Conservation (phyloP, 129 eudicot genomes). For the Helichrysum umbraculigerum region DNA sequence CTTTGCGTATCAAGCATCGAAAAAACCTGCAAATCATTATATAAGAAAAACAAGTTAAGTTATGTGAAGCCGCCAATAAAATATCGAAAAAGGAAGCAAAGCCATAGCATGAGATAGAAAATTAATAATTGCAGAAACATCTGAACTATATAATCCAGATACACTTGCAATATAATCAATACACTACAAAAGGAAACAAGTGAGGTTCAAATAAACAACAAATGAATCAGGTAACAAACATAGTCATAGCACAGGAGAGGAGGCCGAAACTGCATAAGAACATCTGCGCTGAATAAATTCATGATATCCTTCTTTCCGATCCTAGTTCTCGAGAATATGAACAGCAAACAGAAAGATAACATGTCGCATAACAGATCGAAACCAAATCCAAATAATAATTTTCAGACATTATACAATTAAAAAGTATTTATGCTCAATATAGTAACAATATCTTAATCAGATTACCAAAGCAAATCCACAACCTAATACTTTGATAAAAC, state of each 20-base stretch:
- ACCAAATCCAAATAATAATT: not conserved
- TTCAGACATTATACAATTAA: not conserved
- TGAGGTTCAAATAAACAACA: not conserved
- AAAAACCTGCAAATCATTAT: conserved; percentile 52
- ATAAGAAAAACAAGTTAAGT: not conserved
- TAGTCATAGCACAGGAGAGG: not conserved
- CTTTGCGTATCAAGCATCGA: conserved; percentile 79
- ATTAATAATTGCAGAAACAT: not conserved
- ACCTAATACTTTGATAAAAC: not conserved
- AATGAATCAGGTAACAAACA: not conserved
- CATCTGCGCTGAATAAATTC: not conserved
- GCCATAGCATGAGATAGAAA: not conserved
- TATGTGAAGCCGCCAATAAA: not conserved
- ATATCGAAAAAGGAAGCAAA: not conserved
- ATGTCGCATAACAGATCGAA: not conserved
- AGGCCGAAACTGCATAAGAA: not conserved
- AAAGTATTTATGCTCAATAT: not conserved
- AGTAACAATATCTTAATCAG: not conserved
- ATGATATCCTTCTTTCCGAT: conserved; percentile 13
- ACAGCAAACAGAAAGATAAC: not conserved
- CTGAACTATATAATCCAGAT: not conserved
- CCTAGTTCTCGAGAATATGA: conserved; percentile 1
- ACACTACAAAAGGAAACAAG: not conserved
- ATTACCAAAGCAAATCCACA: not conserved
- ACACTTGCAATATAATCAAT: not conserved